Evolutionary conservation across 2,329 filamentous ascomycete species (phyloP).

Genomic region (Neodidymelliopsis sp.): DNA sequence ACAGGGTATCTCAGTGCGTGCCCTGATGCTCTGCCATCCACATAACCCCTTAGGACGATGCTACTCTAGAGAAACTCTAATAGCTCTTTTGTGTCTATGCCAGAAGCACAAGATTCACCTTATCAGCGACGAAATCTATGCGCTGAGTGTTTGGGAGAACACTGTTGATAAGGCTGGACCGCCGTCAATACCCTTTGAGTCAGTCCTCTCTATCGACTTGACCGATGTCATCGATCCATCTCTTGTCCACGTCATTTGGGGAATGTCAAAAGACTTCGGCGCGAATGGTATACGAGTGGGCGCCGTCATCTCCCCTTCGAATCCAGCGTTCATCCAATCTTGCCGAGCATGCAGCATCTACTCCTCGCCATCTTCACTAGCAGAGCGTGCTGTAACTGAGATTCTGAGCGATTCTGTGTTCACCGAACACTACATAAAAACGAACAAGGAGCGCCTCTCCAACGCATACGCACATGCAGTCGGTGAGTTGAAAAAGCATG

Average conservation of each 20-base stretch:
- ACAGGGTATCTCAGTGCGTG: constrained; percentile 54
- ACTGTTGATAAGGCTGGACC: constrained; percentile 46
- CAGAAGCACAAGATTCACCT: constrained; percentile 60
- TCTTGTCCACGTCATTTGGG: constrained; percentile 60
- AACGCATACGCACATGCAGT: constrained; percentile 24
- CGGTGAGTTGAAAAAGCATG: constrained; percentile 32
- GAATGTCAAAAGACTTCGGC: constrained; percentile 57
- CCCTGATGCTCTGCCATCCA: constrained; percentile 60
- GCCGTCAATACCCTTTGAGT: constrained; percentile 25
- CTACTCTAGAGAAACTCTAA: constrained; percentile 51
- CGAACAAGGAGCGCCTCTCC: constrained; percentile 48
- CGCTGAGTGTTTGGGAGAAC: constrained; percentile 56
- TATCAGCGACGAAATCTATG: constrained; percentile 67
- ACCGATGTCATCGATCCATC: constrained; percentile 56
- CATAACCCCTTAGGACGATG: constrained; percentile 57
- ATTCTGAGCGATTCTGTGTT: constrained; percentile 4
- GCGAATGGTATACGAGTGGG: constrained; percentile 56
- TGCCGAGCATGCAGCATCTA: constrained; percentile 13
- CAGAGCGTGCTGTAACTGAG: constrained; percentile 8
- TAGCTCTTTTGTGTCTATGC: constrained; percentile 58
- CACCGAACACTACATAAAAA: constrained; percentile 48
- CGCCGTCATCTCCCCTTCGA: constrained; percentile 18
- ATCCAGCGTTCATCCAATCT: constrained; percentile 45
- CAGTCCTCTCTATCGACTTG: constrained; percentile 24
- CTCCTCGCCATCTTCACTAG: constrained; percentile 18